phyloP scores from a whole-genome alignment of 805 yeast species.

The Wickerhamiella vanderwaltii region DNA sequence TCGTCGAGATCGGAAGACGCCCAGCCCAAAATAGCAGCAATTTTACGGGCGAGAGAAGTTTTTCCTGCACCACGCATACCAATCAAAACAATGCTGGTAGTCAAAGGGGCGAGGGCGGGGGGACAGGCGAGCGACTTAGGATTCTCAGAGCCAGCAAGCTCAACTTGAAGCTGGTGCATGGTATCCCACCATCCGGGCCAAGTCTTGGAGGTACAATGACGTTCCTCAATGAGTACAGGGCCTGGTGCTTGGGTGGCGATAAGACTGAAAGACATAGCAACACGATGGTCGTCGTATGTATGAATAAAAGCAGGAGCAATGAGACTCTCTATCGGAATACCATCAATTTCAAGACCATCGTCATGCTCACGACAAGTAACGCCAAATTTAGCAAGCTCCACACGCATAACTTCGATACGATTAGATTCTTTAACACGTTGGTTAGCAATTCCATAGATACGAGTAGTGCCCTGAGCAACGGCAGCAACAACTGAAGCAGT shows the following conservation, averaged over 20 bases:
- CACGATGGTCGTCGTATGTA: conserved; percentile 92
- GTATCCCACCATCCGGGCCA: conserved; percentile 99
- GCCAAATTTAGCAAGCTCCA: conserved; percentile 80
- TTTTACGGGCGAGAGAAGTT: conserved; percentile 71
- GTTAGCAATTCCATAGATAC: conserved; percentile 91
- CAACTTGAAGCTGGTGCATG: conserved; percentile 52
- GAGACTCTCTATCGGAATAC: conserved; percentile 28
- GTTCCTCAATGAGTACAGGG: conserved; percentile 66
- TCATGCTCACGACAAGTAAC: conserved; percentile 73
- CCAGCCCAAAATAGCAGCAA: conserved; percentile 50
- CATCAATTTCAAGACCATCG: conserved; percentile 78
- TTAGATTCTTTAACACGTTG: conserved; percentile 97
- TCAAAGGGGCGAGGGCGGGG: conserved; percentile 11
- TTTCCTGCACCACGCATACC: conserved; percentile 99
- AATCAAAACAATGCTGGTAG: conserved; percentile 55
- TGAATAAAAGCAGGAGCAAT: conserved; percentile 21
- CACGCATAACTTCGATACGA: conserved; percentile 88
- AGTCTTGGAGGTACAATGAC: conserved; percentile 90
- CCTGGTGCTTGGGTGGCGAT: conserved; percentile 58
- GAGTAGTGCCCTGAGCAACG: conserved; percentile 60
- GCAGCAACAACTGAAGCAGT: conserved; percentile 97
- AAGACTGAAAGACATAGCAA: conserved; percentile 92
- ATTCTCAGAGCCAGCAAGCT: conserved; percentile 62
- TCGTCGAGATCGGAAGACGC: conserved; percentile 64
- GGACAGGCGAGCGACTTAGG: conserved; percentile 15